These are phyloP conservation scores for Exophiala spinifera DNA, from an alignment of 2,329 filamentous ascomycete species.

Conservation along the genomic window DNA sequence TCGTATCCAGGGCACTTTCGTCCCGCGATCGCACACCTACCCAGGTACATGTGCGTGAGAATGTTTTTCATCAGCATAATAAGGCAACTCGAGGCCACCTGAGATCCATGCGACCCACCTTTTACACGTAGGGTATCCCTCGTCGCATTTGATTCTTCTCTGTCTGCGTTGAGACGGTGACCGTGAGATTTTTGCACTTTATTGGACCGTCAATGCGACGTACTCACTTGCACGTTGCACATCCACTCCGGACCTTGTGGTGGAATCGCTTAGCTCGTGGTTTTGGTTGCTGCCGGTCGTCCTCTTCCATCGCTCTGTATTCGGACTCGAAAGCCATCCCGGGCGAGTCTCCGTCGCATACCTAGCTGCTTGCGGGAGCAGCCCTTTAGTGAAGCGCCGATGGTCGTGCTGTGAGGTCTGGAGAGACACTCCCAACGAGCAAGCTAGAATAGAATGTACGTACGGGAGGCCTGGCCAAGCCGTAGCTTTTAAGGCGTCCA, in stretches of 20 bases:
- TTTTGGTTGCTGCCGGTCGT: neutral
- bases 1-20: slow-evolving; percentile 5
- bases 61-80: neutral
- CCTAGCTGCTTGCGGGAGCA: too few relatives aligned
- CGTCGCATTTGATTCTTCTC: slow-evolving; percentile 12
- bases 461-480: too few relatives aligned
- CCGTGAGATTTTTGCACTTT: too few relatives aligned
- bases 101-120: neutral
- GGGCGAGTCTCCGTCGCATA: too few relatives aligned
- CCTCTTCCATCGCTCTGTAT: too few relatives aligned
- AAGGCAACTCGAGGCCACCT: neutral
- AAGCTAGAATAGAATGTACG: too few relatives aligned
- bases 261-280: slow-evolving; percentile 4
- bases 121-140: slow-evolving; percentile 7
- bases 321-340: too few relatives aligned
- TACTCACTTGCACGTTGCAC: slow-evolving; percentile 9
- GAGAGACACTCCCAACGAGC: too few relatives aligned
- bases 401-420: too few relatives aligned
- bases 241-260: slow-evolving; percentile 8
- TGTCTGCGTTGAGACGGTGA: neutral
- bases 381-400: too few relatives aligned
- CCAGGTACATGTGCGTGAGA: neutral
- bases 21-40: neutral
- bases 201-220: too few relatives aligned
- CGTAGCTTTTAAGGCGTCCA: too few relatives aligned